A percentile compares a stretch with the other conserved stretches of the same genome.
These are phyloP conservation scores for Cytospora chrysosperma DNA, from an alignment of 2,329 filamentous ascomycete species.

Conservation along the genomic window DNA sequence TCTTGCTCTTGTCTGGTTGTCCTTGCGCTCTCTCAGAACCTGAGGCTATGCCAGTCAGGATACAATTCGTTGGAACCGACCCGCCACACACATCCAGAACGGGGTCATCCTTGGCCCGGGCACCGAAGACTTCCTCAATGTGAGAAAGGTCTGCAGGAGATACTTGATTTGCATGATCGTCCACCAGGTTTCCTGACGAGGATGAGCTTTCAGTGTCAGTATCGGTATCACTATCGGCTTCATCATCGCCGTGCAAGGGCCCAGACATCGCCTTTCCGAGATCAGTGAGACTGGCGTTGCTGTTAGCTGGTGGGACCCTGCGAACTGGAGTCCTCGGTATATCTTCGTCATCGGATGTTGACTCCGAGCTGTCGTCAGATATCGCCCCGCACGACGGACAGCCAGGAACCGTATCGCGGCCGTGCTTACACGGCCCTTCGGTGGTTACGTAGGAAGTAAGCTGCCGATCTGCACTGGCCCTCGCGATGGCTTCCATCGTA, in stretches of 20 bases:
- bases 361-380: neutral
- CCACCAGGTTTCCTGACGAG: neutral
- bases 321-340: neutral
- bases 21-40: no score
- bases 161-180: neutral
- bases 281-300: neutral
- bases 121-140: neutral
- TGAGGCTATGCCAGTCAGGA: neutral
- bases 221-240: neutral
- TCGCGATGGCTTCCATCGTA: neutral
- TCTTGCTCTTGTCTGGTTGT: neutral
- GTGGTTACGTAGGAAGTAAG: neutral
- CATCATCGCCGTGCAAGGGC: neutral
- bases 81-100: neutral
- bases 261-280: no score
- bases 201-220: neutral
- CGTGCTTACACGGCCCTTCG: neutral
- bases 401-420: no score
- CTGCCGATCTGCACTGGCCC: neutral
- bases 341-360: neutral
- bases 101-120: neutral
- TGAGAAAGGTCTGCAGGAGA: neutral
- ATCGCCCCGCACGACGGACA: neutral
- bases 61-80: neutral
- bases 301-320: no score